Conservation (phyloP, 495 filamentous ascomycete genomes). For the Xanthoparmelia taractica region DNA sequence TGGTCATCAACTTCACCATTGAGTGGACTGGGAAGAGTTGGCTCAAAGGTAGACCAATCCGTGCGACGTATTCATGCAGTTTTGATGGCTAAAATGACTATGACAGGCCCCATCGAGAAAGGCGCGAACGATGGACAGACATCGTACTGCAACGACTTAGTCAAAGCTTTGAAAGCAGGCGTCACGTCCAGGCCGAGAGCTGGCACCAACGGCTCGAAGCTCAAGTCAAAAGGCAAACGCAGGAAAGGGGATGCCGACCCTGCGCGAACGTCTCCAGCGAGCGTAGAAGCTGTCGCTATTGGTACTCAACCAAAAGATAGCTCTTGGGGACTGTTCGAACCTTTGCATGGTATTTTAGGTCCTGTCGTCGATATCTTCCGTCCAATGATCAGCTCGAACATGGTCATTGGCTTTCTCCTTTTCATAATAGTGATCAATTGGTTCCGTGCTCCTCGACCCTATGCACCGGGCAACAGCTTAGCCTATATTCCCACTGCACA, state of each 20-base stretch:
- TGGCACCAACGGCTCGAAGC: conserved; percentile 35
- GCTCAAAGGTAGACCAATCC: conserved; percentile 67
- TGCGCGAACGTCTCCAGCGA: conserved; percentile 39
- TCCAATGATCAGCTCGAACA: conserved; percentile 63
- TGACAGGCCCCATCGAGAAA: conserved; percentile 82
- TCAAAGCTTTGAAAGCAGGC: conserved; percentile 62
- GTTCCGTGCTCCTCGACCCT: conserved; percentile 46
- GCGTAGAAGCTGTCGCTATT: conserved; percentile 30
- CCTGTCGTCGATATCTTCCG: conserved; percentile 63
- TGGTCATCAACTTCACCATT: conserved; percentile 78
- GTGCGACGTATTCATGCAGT: neutral
- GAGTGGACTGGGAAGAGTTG: conserved; percentile 98
- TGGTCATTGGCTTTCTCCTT: conserved; percentile 50
- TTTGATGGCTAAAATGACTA: conserved; percentile 26
- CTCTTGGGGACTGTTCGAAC: conserved; percentile 77
- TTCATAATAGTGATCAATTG: conserved; percentile 49
- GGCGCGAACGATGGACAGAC: conserved; percentile 86
- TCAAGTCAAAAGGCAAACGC: conserved; percentile 42
- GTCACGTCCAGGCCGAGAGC: conserved; percentile 57
- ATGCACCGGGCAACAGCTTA: conserved; percentile 23
- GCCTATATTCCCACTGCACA: conserved; percentile 43
- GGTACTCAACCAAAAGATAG: conserved; percentile 26
- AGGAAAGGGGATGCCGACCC: conserved; percentile 49
- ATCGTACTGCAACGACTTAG: conserved; percentile 67
- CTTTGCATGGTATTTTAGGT: conserved; percentile 58